phyloP scores from a whole-genome alignment of 140 eudicot species.

The Bidens hawaiensis region DNA sequence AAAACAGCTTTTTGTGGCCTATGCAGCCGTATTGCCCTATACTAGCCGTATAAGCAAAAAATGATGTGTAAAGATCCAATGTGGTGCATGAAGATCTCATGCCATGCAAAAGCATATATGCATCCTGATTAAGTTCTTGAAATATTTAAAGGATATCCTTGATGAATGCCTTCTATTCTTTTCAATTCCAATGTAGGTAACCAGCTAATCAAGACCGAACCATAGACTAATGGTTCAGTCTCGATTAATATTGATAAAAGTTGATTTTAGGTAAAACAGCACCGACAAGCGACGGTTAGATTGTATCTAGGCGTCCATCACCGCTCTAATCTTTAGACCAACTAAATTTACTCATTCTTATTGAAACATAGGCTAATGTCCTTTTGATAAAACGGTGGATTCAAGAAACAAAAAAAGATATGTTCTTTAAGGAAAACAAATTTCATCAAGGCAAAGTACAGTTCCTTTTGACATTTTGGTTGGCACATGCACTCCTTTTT shows the following conservation, averaged over 20 bases:
- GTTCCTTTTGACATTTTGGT: constrained; percentile 19
- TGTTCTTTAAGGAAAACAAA: constrained; percentile 18
- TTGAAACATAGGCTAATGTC: not conserved
- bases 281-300: not conserved
- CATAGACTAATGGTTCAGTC: not conserved
- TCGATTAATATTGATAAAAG: not conserved
- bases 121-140: too few relatives aligned
- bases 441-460: constrained; percentile 27
- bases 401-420: constrained; percentile 14
- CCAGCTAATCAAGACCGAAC: not conserved
- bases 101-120: too few relatives aligned
- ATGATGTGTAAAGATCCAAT: too few relatives aligned
- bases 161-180: not conserved
- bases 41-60: too few relatives aligned
- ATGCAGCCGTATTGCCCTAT: too few relatives aligned
- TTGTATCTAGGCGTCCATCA: not conserved
- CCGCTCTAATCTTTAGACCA: not conserved
- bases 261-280: too few relatives aligned
- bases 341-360: too few relatives aligned
- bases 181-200: not conserved
- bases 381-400: constrained; percentile 12
- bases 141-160: not conserved
- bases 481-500: constrained; percentile 22
- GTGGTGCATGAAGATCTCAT: too few relatives aligned
- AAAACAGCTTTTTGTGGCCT: too few relatives aligned